phyloP scores from a whole-genome alignment of 345 rosid genomes.

The Salix suchowensis region DNA sequence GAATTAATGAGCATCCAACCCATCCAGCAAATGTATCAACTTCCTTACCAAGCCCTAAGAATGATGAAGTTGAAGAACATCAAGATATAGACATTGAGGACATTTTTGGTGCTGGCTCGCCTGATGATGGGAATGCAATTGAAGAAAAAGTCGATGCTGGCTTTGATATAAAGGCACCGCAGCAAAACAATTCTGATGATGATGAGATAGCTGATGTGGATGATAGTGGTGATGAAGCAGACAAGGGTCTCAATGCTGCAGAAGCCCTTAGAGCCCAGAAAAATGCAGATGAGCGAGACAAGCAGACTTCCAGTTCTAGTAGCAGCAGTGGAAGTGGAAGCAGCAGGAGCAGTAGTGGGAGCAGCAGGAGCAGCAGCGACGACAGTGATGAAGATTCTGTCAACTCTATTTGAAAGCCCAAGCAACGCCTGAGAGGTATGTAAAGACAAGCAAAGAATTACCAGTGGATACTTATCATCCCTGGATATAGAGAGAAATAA shows the following conservation, averaged over 20 bases:
- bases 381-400: conserved; percentile 69
- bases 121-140: conserved; percentile 37
- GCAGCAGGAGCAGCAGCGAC: conserved; percentile 54
- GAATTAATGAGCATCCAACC: conserved; percentile 31
- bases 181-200: conserved; percentile 48
- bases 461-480: background rate
- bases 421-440: background rate
- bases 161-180: conserved; percentile 34
- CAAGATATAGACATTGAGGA: conserved; percentile 56
- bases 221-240: conserved; percentile 58
- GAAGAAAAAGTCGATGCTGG: conserved; percentile 31
- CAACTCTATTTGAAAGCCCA: conserved; percentile 44
- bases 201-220: conserved; percentile 96
- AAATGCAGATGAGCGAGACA: conserved; percentile 41
- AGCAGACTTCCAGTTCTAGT: conserved; percentile 47
- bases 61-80: conserved; percentile 60
- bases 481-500: conserved; percentile 1
- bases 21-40: conserved; percentile 27
- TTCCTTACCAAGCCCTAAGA: conserved; percentile 40
- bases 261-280: conserved; percentile 89
- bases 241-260: conserved; percentile 76
- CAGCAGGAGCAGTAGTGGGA: conserved; percentile 55
- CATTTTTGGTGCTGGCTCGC: conserved; percentile 53
- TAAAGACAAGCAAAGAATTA: background rate
- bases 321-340: conserved; percentile 76